Evolutionary conservation across 306 rosid species (phyloP), one percentile per base, ranked within the genome.

Genomic region (Ormosia emarginata): DNA sequence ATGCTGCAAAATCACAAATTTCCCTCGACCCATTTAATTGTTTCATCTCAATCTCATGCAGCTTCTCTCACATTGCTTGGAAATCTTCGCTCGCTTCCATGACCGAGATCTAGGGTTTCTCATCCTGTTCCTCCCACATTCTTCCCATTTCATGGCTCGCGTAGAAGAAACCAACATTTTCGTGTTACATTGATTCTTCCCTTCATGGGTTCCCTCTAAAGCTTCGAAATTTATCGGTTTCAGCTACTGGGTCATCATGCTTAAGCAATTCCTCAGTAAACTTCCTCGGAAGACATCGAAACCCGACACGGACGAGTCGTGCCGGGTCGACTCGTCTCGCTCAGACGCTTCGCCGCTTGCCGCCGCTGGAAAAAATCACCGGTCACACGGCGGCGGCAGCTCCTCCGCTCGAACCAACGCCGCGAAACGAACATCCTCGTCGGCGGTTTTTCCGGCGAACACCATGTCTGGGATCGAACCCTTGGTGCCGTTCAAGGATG

Each of bases 391-490:
- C 6, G 91, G 91, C 6, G 76, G 17, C 11, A 79, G n/a, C 33
- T 55, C 80, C 41, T 82, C 84, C 46, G 81, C 70, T 5, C 63
- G 83, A 36, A 29, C 87, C 14, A 84, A 75, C 37, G 77, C 88
- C 2, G 81, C 89, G 4, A 94, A 89, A 79, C 79, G 86, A 57
- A 90, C 89, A 53, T 90, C 97, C 24, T 87, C 98, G 7, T 82
- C 90, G 7, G 98, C 92, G 6, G 98, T 94, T 81, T 94, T 94
- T 33, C 98, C 98, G 44, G 91, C 96, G 15, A 89, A 94, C 72
- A 85, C 94, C 52, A 96, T 94, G 79, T 87, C 94, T 12, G 73
- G 89, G 85, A 84, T 92, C 10, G 98, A 94, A 58, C 98, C 98
- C 4, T 50, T 94, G 84, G 91, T 94, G 83, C 93, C 98, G 18